These are phyloP conservation scores for Russula dissimulans DNA, from an alignment of 768 basidiomycete genomes.

Conservation along the genomic window DNA sequence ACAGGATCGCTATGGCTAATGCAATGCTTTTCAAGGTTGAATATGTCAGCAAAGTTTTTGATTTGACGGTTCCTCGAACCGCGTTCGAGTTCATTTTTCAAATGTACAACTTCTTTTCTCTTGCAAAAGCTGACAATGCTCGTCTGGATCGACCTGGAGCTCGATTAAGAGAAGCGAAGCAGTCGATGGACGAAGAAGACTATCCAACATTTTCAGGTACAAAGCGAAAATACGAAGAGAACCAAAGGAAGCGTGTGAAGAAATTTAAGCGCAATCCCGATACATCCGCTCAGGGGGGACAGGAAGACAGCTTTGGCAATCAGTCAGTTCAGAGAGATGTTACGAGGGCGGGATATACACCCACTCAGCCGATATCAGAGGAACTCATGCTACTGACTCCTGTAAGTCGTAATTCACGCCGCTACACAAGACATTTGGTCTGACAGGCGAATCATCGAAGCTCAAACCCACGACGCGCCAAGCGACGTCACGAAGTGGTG, in stretches of 20 bases:
- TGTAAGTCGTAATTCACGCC: not conserved
- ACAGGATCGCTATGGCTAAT: not conserved
- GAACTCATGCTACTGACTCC: not conserved
- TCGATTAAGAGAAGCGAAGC: not conserved
- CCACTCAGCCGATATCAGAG: not conserved
- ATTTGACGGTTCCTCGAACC: not conserved
- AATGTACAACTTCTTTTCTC: not conserved
- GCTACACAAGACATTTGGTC: no score
- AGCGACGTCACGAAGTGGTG: no score
- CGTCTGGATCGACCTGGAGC: not conserved
- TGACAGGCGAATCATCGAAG: no score
- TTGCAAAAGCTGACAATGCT: not conserved
- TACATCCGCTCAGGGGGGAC: not conserved
- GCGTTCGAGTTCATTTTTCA: not conserved
- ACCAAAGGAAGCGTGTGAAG: no score
- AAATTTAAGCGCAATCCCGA: no score
- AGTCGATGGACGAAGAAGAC: not conserved
- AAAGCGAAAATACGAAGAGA: no score
- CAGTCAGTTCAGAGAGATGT: not conserved
- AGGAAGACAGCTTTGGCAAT: not conserved
- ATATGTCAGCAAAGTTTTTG: not conserved
- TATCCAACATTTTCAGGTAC: no score
- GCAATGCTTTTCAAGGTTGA: not conserved
- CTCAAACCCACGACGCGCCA: no score
- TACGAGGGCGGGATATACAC: not conserved